phyloP scores from a whole-genome alignment of 1,139 yeast genomes.

The Kodamaea arcana region DNA sequence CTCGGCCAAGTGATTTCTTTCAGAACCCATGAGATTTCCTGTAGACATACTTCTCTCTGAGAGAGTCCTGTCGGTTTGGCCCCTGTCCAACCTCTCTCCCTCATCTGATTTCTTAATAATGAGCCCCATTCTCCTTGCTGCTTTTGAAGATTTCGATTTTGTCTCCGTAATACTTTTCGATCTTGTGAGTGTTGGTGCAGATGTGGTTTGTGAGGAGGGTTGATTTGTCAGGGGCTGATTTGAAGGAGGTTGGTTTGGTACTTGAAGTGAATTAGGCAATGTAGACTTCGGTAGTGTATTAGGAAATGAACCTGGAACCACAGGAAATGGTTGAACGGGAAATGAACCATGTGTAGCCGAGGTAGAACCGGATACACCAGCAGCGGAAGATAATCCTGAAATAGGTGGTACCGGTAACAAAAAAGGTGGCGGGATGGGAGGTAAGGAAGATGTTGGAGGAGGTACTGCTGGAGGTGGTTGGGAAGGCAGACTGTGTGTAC shows the following conservation, averaged over 20 bases:
- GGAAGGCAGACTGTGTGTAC: constrained; percentile 10
- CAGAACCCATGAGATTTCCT: constrained; percentile 7
- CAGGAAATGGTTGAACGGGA: constrained; percentile 8
- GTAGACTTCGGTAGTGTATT: too few species aligned
- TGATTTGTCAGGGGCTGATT: too few species aligned
- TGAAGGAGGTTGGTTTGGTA: too few species aligned
- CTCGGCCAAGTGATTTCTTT: constrained; percentile 26
- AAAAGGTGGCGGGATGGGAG: constrained; percentile 1
- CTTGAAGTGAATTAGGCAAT: constrained; percentile 8
- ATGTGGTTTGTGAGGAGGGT: too few species aligned
- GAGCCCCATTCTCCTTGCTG: constrained; percentile 62
- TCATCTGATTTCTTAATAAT: constrained; percentile 43
- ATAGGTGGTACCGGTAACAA: constrained; percentile 7
- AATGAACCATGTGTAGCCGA: too few species aligned
- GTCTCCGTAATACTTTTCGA: constrained; percentile 58
- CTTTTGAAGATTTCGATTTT: constrained; percentile 55
- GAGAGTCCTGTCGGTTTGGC: constrained; percentile 1
- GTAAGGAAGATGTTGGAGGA: constrained; percentile 6
- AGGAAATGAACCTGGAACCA: too few species aligned
- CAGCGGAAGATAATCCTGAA: too few species aligned
- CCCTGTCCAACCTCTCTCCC: neutral
- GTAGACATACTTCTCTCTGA: constrained; percentile 2
- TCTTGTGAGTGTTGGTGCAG: constrained; percentile 22
- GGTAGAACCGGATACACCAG: too few species aligned
- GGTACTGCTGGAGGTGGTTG: constrained; percentile 8